Conservation (phyloP, 179 eudicot genomes). For the Camellia oleifera region DNA sequence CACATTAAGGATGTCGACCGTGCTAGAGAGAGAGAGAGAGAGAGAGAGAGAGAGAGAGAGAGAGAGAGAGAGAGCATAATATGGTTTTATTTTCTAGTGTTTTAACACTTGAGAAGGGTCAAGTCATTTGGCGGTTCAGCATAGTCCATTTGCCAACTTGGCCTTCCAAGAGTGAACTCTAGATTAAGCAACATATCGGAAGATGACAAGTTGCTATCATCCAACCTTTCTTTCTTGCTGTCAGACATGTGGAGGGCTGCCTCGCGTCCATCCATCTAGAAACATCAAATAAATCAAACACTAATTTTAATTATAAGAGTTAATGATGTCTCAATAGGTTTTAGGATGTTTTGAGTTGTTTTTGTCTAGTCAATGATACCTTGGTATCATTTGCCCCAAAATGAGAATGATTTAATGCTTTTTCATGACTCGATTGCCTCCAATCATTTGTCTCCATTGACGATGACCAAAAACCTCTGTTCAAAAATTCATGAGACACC, state of each 20-base stretch:
- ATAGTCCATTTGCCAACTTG: conserved; percentile 38
- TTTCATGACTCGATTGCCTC: conserved; percentile 22
- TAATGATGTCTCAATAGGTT: not conserved
- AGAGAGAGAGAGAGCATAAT: not conserved
- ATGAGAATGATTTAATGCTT: conserved; percentile 18
- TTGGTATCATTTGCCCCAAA: conserved; percentile 4
- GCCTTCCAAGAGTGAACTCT: conserved; percentile 58
- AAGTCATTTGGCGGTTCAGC: conserved; percentile 29
- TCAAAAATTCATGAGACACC: conserved; percentile 1
- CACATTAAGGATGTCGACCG: conserved; percentile 8
- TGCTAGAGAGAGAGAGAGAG: not conserved
- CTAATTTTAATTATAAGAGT: no score
- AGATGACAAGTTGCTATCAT: conserved; percentile 20
- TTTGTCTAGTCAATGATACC: conserved; percentile 2
- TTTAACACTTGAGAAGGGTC: conserved; percentile 33
- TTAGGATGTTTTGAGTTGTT: not conserved
- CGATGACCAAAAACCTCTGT: conserved; percentile 25
- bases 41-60: not conserved
- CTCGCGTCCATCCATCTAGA: conserved; percentile 27
- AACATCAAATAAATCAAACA: not conserved
- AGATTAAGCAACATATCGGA: conserved; percentile 34
- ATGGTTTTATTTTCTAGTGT: conserved; percentile 3
- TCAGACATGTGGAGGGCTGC: conserved; percentile 16
- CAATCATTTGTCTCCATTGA: conserved; percentile 19
- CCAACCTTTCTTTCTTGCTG: conserved; percentile 18